A percentile compares a stretch with the other conserved stretches of the same genome.
These are phyloP conservation scores for Solanum chaucha DNA, from an alignment of 257 asterid species.

Conservation along the genomic window DNA sequence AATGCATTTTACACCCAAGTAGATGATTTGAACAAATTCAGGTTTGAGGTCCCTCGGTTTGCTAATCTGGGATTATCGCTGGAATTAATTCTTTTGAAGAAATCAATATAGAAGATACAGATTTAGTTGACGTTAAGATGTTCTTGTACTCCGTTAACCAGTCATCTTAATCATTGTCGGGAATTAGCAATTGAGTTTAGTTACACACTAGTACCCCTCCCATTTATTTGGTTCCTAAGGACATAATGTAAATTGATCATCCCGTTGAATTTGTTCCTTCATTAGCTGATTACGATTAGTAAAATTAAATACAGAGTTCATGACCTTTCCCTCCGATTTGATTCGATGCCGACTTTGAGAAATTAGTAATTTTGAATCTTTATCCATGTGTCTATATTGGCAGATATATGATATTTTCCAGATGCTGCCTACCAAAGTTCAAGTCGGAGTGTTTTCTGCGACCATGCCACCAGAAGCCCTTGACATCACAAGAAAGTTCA, in stretches of 20 bases:
- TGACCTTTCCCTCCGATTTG: background rate
- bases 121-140: background rate
- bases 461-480: slow-evolving; percentile 89
- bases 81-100: background rate
- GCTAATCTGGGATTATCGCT: background rate
- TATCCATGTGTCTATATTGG: background rate
- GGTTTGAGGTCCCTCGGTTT: background rate
- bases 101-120: background rate
- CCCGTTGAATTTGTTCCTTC: background rate
- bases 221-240: background rate
- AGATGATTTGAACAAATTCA: background rate
- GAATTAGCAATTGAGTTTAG: background rate
- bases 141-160: background rate
- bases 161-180: background rate
- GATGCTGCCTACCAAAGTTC: slow-evolving; percentile 58
- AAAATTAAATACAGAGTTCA: background rate
- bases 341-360: background rate
- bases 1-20: background rate
- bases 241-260: too few relatives aligned
- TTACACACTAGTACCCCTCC: too few relatives aligned
- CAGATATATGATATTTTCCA: slow-evolving; percentile 76
- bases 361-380: background rate
- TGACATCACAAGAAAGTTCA: slow-evolving; percentile 69
- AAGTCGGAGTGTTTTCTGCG: slow-evolving; percentile 72
- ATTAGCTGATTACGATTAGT: background rate